These are phyloP conservation scores for Penicillium palitans DNA, from an alignment of 2,329 filamentous ascomycete species.

Conservation along the genomic window DNA sequence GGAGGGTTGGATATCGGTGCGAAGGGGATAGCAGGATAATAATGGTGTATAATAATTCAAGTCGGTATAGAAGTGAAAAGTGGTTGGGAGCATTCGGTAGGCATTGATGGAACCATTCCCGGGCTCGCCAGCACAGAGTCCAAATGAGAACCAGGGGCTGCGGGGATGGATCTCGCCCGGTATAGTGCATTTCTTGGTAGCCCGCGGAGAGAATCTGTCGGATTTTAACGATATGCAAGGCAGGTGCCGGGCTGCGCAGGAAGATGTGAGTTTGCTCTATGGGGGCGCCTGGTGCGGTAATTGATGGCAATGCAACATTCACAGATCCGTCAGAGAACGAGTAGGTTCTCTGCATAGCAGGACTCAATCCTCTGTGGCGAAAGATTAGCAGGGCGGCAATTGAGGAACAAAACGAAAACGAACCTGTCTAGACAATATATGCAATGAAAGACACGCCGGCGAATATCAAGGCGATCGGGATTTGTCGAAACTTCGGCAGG, in stretches of 20 bases:
- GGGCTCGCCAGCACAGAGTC: slow-evolving; percentile 58
- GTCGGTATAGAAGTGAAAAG: slow-evolving; percentile 75
- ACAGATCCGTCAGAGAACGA: slow-evolving; percentile 90
- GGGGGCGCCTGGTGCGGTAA: slow-evolving; percentile 50
- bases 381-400: slow-evolving; percentile 10
- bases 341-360: slow-evolving; percentile 83
- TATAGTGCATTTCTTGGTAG: slow-evolving; percentile 87
- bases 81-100: slow-evolving; percentile 64
- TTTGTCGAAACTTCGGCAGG: slow-evolving; percentile 68
- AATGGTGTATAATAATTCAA: slow-evolving; percentile 87
- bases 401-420: slow-evolving; percentile 22
- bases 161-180: slow-evolving; percentile 65
- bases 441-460: slow-evolving; percentile 84
- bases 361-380: slow-evolving; percentile 70
- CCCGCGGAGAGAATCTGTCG: slow-evolving; percentile 83
- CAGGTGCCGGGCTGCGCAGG: slow-evolving; percentile 63
- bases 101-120: slow-evolving; percentile 76
- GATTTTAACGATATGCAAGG: slow-evolving; percentile 76
- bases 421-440: slow-evolving; percentile 87
- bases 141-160: slow-evolving; percentile 58
- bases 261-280: slow-evolving; percentile 47
- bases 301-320: slow-evolving; percentile 71
- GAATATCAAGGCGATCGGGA: slow-evolving; percentile 69
- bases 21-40: slow-evolving; percentile 86
- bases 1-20: slow-evolving; percentile 66